These are phyloP conservation scores for Coemansia sp. DNA, from an alignment of 192 early-diverging fungal genomes.

Conservation along the genomic window DNA sequence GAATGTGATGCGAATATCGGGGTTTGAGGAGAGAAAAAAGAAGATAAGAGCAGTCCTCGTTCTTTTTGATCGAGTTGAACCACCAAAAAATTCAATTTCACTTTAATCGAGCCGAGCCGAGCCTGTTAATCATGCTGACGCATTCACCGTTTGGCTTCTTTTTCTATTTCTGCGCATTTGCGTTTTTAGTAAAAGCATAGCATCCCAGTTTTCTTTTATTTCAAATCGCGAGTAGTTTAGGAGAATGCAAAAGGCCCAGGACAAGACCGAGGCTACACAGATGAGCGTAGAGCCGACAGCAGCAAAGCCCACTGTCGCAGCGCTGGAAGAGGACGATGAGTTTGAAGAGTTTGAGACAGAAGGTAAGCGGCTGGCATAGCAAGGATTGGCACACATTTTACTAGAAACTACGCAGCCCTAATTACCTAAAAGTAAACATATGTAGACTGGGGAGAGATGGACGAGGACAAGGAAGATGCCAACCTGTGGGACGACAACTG, in stretches of 20 bases:
- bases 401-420: background rate
- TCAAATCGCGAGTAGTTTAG: background rate
- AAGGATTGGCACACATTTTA: background rate
- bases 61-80: background rate
- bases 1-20: background rate
- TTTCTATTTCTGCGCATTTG: constrained; percentile 4
- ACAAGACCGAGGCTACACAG: background rate
- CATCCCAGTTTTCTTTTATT: constrained; percentile 8
- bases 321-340: constrained; percentile 91
- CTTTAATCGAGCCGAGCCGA: background rate
- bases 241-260: background rate
- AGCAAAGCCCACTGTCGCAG: constrained; percentile 47
- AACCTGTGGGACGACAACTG: constrained; percentile 85
- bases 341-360: constrained; percentile 91
- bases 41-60: background rate
- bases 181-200: background rate
- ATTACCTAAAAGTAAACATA: background rate
- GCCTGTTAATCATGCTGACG: background rate
- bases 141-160: background rate
- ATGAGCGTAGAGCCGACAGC: constrained; percentile 12
- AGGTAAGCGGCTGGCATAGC: constrained; percentile 51
- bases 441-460: constrained; percentile 79
- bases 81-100: background rate
- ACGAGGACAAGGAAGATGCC: constrained; percentile 67
- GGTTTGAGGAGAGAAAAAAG: constrained; percentile 5